Evolutionary conservation across 78 protist species (phyloP).

Genomic region (Planoprotostelium fungivorum): DNA sequence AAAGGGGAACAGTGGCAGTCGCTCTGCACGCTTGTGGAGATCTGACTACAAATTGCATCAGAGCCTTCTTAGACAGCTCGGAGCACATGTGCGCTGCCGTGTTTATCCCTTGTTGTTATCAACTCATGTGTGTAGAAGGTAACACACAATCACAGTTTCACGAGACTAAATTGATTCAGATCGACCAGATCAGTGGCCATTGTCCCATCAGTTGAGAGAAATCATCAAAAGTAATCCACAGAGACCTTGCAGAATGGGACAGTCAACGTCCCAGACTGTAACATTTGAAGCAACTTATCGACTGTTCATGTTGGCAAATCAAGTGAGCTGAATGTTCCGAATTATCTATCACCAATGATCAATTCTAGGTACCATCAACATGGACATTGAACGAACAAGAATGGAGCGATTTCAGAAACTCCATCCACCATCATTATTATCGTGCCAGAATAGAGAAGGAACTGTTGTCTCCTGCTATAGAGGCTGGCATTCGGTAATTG

Average conservation of each 20-base stretch:
- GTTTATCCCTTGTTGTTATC: not conserved
- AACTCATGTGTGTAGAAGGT: not conserved
- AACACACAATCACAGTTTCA: not conserved
- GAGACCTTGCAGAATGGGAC: not conserved
- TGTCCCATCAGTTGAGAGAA: not conserved
- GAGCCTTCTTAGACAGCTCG: not conserved
- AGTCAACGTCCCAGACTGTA: not conserved
- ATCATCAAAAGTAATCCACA: not conserved
- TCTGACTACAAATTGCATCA: not conserved
- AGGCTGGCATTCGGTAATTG: not conserved
- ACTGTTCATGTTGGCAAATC: not conserved
- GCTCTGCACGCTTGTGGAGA: not conserved
- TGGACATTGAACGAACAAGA: not conserved
- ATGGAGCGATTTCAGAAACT: not conserved
- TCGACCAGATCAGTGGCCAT: not conserved
- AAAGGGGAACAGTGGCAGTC: not conserved
- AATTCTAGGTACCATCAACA: not conserved
- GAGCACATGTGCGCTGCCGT: not conserved
- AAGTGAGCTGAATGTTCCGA: too few relatives aligned
- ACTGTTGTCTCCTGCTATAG: not conserved
- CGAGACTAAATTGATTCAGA: not conserved
- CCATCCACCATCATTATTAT: not conserved
- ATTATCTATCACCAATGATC: not conserved
- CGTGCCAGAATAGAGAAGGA: not conserved
- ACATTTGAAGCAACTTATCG: not conserved